Base-by-base conservation (phyloP, 345 rosid genomes). In the Alliaria petiolata region DNA sequence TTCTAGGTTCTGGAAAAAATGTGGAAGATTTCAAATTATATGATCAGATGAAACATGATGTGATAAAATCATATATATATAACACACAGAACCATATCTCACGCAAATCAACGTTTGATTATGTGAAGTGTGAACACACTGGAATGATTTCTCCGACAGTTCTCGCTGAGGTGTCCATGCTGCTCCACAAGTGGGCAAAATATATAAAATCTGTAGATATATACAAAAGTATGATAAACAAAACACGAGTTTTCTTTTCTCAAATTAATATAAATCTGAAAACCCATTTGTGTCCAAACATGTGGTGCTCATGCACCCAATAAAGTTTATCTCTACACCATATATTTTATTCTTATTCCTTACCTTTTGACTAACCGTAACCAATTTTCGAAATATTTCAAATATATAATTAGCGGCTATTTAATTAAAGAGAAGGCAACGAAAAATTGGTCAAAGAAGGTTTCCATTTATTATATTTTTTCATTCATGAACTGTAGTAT, bases 281-380 rank as follows among this genome's bases (percentile, higher is more conserved):
- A 64, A n/a, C 2, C 49, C 40, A 52, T 66, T 26, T 52, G 17
- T 52, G 39, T 53, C 38, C 60, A 16, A 53, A 67, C 62, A 67
- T 67, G 71, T 52, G 71, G 71, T 67, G 71, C 31, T 67, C 71
- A 67, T 52, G 71, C 71, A 67, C 51, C 51, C 36, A 53, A 67
- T 20, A 52, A 67, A 53, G 71, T 51, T 51, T 7, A 12, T 53
- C 60, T 39, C 40, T 8, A 39, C 71, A 39, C 62, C 61, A 65
- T 65, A 39, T 38, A 47, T 47, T 50, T 22, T 65, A 50, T 65
- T 50, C 59, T 50, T n/a, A 51, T 65, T 65, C 70, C 35, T 10
- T 14, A 19, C 14, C n/a, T 25, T 65, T 65, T 65, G 31, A 67
- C 62, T 13, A 51, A 40, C 62, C 14, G 39, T 20, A 28, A 52